Evolutionary conservation across 495 filamentous ascomycete genomes (phyloP), one percentile per base, ranked within the genome.

Genomic region (Penicillium ochrochloron): DNA sequence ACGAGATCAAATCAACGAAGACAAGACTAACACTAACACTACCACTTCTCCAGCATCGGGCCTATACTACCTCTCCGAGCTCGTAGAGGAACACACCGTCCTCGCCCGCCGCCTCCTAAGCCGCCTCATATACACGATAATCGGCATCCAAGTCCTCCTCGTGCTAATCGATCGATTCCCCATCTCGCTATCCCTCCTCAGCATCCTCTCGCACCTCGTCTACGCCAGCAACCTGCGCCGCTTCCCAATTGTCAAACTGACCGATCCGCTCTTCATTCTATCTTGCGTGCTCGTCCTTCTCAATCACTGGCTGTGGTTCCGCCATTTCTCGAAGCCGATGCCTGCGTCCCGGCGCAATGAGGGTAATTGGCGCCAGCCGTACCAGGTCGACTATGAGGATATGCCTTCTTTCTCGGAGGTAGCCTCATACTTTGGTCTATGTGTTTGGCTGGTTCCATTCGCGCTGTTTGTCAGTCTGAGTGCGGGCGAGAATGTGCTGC

Each of bases 291-390:
- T 97, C 42, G 95, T 99, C 42, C 77, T 96, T 19, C 64, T 90
- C n/a, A 97, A 99, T 77, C 95, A 99, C 76, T 96, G 91, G 80
- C 83, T 97, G 54, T 99, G 95, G 94, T 98, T 99, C 81, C 88
- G 85, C 46, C 90, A 97, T 76, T 98, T 99, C 77, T 94, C 92
- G 21, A 80, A 82, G 59, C 82, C 85, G 14, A 66, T 77, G 8
- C 56, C 74, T 25, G 71, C 68, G 42, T 66, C 73, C 48, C 66
- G 65, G 1, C 67, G 62, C 6, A 60, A 69, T 46, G 69, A 66
- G 46, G 73, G 68, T 39, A 78, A 74, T 61, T 80, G 77, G 76
- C 76, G 82, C 60, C 78, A 87, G 59, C 86, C 86, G 62, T 87
- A 89, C 75, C 84, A 87, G 68, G 76, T 85, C 42, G 70, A 73